These are phyloP conservation scores for Hypholoma fasciculare DNA, from an alignment of 768 basidiomycete species.

Conservation along the genomic window DNA sequence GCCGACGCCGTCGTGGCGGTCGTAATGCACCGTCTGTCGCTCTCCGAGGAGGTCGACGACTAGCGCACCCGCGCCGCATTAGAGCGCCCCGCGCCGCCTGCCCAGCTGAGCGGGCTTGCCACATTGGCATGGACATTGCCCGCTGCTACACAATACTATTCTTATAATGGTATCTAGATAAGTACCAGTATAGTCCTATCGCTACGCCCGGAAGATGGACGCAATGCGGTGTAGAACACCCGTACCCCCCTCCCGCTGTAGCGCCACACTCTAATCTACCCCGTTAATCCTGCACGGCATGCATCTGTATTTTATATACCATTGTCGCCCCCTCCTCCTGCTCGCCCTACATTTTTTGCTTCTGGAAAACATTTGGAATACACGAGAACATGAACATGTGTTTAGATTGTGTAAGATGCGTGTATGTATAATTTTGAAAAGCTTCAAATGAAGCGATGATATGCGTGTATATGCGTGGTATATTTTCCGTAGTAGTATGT, in stretches of 20 bases:
- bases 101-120: background rate
- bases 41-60: conserved; percentile 63
- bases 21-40: conserved; percentile 55
- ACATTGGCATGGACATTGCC: background rate
- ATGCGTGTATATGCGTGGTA: no score
- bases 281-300: background rate
- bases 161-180: background rate
- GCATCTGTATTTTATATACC: background rate
- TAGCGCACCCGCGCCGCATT: conserved; percentile 20
- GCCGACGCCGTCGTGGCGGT: conserved; percentile 65
- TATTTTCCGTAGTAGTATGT: no score
- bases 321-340: background rate
- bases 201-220: background rate
- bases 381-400: no score
- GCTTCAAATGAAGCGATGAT: no score
- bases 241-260: background rate
- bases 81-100: background rate
- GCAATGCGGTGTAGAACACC: background rate
- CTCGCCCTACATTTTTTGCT: background rate
- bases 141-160: background rate
- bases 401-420: no score
- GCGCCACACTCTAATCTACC: background rate
- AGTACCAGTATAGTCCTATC: background rate
- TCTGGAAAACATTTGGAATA: no score
- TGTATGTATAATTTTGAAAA: no score